A percentile compares a stretch with the other conserved stretches of the same genome.
Evolutionary conservation across 2,329 filamentous ascomycete genomes (phyloP).

Genomic region (Rasamsonia emersonii): DNA sequence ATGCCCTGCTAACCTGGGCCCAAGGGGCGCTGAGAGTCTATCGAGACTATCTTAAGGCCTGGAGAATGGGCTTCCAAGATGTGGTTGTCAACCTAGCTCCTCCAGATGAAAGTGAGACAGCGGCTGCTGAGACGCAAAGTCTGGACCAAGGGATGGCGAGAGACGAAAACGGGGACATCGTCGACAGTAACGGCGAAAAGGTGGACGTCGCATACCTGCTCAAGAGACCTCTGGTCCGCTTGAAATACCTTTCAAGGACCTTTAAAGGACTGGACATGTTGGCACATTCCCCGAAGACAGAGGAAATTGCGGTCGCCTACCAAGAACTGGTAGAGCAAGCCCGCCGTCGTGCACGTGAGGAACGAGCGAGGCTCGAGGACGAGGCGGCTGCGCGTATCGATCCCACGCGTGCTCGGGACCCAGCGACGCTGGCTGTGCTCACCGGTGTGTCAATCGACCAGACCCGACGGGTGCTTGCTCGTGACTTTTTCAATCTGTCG

Average conservation of each 20-base stretch:
- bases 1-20: constrained; percentile 71
- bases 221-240: constrained; percentile 75
- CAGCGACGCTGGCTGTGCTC: constrained; percentile 64
- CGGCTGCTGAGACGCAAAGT: constrained; percentile 38
- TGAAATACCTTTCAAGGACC: constrained; percentile 81
- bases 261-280: constrained; percentile 53
- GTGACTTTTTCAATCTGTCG: constrained; percentile 82
- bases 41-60: constrained; percentile 73
- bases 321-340: constrained; percentile 68
- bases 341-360: constrained; percentile 63
- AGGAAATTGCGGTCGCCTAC: constrained; percentile 54
- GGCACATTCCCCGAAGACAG: constrained; percentile 43
- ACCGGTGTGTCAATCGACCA: constrained; percentile 64
- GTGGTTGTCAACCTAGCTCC: constrained; percentile 88
- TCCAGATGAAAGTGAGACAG: constrained; percentile 53
- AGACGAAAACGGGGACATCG: constrained; percentile 52
- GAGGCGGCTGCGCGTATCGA: constrained; percentile 81
- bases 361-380: constrained; percentile 66
- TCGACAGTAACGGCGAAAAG: constrained; percentile 70
- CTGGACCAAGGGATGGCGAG: constrained; percentile 48
- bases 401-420: constrained; percentile 67
- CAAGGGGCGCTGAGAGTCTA: constrained; percentile 71
- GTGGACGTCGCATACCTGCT: constrained; percentile 91
- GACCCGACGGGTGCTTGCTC: constrained; percentile 73
- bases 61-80: constrained; percentile 90